Conservation (phyloP, 495 filamentous ascomycete genomes). For the Penicillium tannophilum region DNA sequence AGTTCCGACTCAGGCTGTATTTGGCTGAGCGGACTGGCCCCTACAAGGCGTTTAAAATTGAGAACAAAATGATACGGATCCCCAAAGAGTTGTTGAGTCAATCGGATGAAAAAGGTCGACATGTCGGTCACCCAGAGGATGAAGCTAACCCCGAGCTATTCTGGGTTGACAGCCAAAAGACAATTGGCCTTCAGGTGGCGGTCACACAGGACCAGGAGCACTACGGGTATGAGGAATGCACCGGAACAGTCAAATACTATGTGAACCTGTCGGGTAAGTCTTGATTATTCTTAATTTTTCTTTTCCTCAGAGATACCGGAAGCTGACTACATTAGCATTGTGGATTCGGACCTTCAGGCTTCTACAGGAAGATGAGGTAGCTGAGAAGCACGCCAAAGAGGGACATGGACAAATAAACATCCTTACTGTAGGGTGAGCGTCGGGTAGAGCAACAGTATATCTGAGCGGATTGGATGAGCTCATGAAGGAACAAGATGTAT, state of each 20-base stretch:
- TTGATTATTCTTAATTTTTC: no score
- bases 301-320: background rate
- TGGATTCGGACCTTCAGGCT: background rate
- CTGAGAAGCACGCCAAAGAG: background rate
- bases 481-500: no score
- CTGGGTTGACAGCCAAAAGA: conserved; percentile 6
- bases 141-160: background rate
- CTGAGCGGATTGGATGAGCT: no score
- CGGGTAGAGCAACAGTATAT: no score
- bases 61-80: conserved; percentile 9
- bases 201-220: background rate
- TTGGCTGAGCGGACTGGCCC: background rate
- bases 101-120: background rate
- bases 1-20: conserved; percentile 7
- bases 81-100: background rate
- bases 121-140: background rate
- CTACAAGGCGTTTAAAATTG: background rate
- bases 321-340: background rate
- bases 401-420: background rate
- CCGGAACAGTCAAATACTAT: background rate
- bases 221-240: background rate
- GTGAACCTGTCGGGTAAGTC: background rate
- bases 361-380: background rate
- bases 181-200: background rate
- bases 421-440: background rate